Evolutionary conservation across 2,329 filamentous ascomycete genomes (phyloP).

Genomic region (Zymoseptoria brevis): DNA sequence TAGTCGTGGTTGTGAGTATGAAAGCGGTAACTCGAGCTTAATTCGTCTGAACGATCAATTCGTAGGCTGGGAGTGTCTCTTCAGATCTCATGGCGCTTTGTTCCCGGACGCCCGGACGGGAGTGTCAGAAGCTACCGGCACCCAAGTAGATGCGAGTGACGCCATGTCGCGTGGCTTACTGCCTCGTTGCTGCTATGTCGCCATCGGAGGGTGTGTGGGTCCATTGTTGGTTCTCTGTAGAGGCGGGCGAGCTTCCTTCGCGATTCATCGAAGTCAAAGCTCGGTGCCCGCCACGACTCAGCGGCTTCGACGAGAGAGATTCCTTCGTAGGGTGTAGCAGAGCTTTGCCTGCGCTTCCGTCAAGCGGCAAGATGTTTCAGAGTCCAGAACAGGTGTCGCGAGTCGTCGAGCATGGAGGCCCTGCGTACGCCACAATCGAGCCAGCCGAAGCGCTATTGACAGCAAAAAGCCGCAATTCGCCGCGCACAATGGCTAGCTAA

Average conservation of each 20-base stretch:
- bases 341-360: not conserved
- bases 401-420: not conserved
- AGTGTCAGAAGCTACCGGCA: not conserved
- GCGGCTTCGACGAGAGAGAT: not conserved
- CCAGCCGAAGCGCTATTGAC: not conserved
- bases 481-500: not conserved
- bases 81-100: not conserved
- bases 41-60: not conserved
- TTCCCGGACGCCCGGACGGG: not conserved
- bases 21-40: not conserved
- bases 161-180: not conserved
- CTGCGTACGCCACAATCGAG: not conserved
- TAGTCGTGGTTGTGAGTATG: not conserved
- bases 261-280: no score
- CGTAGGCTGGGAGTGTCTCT: not conserved
- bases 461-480: not conserved
- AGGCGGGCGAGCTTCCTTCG: not conserved
- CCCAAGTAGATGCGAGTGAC: not conserved
- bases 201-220: not conserved
- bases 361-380: not conserved
- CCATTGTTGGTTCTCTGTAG: not conserved
- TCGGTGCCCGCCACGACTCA: not conserved
- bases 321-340: not conserved
- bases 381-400: not conserved
- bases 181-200: not conserved